A percentile compares a stretch with the other conserved stretches of the same genome.
Evolutionary conservation across 2,329 filamentous ascomycete species (phyloP).

Genomic region (Penicillium vulpinum): DNA sequence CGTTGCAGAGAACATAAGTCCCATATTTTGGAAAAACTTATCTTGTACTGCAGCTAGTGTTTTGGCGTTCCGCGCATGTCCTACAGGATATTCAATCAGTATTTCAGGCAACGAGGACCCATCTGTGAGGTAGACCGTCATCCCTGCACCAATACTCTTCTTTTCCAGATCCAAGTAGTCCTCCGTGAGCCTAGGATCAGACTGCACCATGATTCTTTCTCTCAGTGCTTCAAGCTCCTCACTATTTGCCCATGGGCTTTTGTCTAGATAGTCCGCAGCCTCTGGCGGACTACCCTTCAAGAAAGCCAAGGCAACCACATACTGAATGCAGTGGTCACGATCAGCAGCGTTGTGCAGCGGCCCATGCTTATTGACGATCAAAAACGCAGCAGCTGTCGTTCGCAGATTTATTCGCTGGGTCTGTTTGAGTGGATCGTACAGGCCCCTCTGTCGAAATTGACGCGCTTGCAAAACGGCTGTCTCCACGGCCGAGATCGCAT

Average conservation of each 20-base stretch:
- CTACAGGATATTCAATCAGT: slow-evolving; percentile 37
- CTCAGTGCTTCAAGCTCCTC: slow-evolving; percentile 25
- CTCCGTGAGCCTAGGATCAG: slow-evolving; percentile 30
- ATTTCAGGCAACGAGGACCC: slow-evolving; percentile 29
- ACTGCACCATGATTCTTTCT: slow-evolving; percentile 25
- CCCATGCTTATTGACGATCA: slow-evolving; percentile 38
- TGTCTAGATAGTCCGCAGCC: slow-evolving; percentile 31
- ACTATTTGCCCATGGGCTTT: slow-evolving; percentile 25
- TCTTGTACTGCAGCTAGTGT: slow-evolving; percentile 12
- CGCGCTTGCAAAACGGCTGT: slow-evolving; percentile 26
- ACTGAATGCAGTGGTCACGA: slow-evolving; percentile 41
- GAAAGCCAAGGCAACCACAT: slow-evolving; percentile 34
- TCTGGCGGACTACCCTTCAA: slow-evolving; percentile 31
- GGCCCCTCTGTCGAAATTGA: slow-evolving; percentile 12
- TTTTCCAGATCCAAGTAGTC: slow-evolving; percentile 33
- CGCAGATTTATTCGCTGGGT: slow-evolving; percentile 31
- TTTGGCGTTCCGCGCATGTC: slow-evolving; percentile 17
- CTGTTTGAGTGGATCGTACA: slow-evolving; percentile 15
- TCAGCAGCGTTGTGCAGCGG: slow-evolving; percentile 34
- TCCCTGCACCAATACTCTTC: slow-evolving; percentile 28
- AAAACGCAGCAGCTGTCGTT: slow-evolving; percentile 29
- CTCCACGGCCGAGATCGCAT: slow-evolving; percentile 37
- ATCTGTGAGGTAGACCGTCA: slow-evolving; percentile 29
- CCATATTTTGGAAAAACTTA: slow-evolving; percentile 23
- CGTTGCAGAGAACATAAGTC: slow-evolving; percentile 16